Evolutionary conservation across 2,329 filamentous ascomycete species (phyloP).

Genomic region (Exophiala mesophila): DNA sequence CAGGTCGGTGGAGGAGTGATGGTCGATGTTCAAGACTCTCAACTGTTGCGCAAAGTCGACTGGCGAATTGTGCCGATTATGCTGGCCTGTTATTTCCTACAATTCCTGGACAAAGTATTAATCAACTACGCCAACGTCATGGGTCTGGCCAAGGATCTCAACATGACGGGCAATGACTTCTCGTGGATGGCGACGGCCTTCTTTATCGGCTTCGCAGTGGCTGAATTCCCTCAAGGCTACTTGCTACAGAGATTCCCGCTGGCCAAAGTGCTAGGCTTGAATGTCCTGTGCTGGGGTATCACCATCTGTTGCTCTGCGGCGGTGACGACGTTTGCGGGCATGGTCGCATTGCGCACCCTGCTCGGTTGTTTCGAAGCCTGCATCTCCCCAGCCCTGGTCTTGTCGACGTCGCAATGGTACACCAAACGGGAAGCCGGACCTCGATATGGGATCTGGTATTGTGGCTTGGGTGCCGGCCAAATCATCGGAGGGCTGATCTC

Average conservation of each 20-base stretch:
- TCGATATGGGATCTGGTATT: constrained; percentile 27
- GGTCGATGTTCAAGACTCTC: neutral
- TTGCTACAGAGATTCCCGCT: constrained; percentile 58
- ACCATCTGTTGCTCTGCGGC: constrained; percentile 3
- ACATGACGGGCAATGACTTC: constrained; percentile 57
- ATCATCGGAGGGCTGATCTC: constrained; percentile 11
- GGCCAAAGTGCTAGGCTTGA: constrained; percentile 56
- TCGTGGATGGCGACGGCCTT: constrained; percentile 58
- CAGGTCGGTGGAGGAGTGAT: neutral
- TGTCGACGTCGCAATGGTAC: constrained; percentile 49
- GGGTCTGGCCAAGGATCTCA: constrained; percentile 54
- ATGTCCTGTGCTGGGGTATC: constrained; percentile 46
- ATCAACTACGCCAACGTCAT: constrained; percentile 61
- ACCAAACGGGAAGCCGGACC: constrained; percentile 35
- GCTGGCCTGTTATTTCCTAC: constrained; percentile 32
- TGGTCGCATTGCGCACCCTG: constrained; percentile 43
- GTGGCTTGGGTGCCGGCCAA: constrained; percentile 10
- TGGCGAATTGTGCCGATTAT: constrained; percentile 31
- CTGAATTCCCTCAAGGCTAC: constrained; percentile 58
- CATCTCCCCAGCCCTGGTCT: constrained; percentile 47
- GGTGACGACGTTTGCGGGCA: constrained; percentile 38
- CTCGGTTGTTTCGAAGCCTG: constrained; percentile 46
- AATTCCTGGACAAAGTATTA: constrained; percentile 34
- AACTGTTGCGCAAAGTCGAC: constrained; percentile 31
- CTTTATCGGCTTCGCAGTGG: constrained; percentile 57